These are phyloP conservation scores for Cyclotella atomus DNA, from an alignment of 108 stramenopile genomes.

Conservation along the genomic window DNA sequence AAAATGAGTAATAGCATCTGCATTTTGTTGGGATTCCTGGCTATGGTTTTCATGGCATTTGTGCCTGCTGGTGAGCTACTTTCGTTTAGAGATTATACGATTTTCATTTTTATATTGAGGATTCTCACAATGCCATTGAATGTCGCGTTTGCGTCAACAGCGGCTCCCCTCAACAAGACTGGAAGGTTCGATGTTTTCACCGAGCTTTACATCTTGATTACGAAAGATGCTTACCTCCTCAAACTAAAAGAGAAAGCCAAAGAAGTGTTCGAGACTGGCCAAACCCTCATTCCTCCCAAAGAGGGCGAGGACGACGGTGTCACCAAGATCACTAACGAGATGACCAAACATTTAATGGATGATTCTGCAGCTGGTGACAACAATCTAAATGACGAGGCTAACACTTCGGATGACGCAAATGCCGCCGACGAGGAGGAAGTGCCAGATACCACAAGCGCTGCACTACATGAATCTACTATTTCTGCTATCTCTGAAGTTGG, in stretches of 20 bases:
- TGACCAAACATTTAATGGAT: slow-evolving; percentile 1
- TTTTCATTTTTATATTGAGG: too few species aligned
- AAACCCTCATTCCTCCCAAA: slow-evolving; percentile 2
- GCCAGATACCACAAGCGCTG: not conserved
- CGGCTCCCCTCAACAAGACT: slow-evolving; percentile 35
- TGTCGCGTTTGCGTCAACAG: too few species aligned
- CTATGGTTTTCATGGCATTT: slow-evolving; percentile 25
- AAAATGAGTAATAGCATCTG: slow-evolving; percentile 24
- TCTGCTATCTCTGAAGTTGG: not conserved
- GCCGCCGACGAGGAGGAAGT: not conserved
- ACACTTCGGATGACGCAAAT: not conserved
- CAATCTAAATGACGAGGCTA: not conserved
- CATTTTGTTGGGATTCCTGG: slow-evolving; percentile 34
- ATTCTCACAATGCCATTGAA: too few species aligned
- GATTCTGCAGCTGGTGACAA: not conserved
- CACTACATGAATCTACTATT: not conserved
- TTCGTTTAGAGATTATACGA: too few species aligned
- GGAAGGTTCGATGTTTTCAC: slow-evolving; percentile 47
- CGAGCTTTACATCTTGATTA: slow-evolving; percentile 30
- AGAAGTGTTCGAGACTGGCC: slow-evolving; percentile 26
- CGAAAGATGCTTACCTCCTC: slow-evolving; percentile 14
- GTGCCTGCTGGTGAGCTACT: too few species aligned
- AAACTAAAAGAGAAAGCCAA: slow-evolving; percentile 19
- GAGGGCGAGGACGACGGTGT: not conserved
- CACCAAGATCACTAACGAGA: not conserved